phyloP scores from a whole-genome alignment of 106 monocot species.

The Apostasia shenzhenica region DNA sequence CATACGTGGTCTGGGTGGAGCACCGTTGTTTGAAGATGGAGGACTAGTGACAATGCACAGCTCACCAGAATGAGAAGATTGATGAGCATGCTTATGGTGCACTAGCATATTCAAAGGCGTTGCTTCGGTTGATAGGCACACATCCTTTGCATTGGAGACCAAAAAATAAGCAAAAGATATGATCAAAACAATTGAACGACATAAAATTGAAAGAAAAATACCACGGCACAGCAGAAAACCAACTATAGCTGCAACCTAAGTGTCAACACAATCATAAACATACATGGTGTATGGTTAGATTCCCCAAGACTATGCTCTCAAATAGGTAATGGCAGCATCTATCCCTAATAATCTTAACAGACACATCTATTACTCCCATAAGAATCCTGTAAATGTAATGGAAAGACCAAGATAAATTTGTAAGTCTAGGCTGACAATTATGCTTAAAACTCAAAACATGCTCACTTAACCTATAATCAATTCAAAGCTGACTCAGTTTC shows the following conservation, averaged over 20 bases:
- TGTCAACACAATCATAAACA: conserved; percentile 1
- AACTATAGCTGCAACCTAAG: neutral
- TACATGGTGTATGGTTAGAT: neutral
- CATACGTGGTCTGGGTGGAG: conserved; percentile 51
- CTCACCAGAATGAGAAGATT: conserved; percentile 38
- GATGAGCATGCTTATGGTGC: conserved; percentile 21
- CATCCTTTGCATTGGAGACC: conserved; percentile 13
- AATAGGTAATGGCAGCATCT: too few species aligned
- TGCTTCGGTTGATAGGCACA: conserved; percentile 11
- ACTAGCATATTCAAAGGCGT: conserved; percentile 15
- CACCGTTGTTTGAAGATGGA: conserved; percentile 34
- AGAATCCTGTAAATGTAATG: too few species aligned
- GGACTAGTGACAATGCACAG: conserved; percentile 17
- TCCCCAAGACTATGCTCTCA: too few species aligned
- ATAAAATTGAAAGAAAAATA: neutral
- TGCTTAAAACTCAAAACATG: too few species aligned
- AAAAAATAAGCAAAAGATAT: neutral
- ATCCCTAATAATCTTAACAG: too few species aligned
- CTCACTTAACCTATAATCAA: too few species aligned
- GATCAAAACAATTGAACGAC: neutral
- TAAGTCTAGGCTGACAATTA: too few species aligned
- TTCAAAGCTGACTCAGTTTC: too few species aligned
- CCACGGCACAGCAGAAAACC: neutral
- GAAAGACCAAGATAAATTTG: too few species aligned
- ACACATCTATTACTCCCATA: too few species aligned